These are phyloP conservation scores for Leccinum aurantiacum DNA, from an alignment of 768 basidiomycete species.

Conservation along the genomic window DNA sequence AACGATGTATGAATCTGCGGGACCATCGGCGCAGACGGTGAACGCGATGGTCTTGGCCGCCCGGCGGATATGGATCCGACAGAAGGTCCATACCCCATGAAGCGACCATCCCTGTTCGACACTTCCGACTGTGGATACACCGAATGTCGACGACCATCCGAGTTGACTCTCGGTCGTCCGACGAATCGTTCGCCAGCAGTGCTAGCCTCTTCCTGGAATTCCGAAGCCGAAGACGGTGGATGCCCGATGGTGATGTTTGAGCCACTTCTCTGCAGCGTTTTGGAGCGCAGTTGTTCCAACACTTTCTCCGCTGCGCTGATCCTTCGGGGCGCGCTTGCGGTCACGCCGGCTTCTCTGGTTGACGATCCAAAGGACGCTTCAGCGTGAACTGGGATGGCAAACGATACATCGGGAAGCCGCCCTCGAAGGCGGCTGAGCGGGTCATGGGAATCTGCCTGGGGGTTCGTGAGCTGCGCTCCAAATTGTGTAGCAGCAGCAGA, in stretches of 20 bases:
- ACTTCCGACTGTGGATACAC: constrained; percentile 24
- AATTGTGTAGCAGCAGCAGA: constrained; percentile 3
- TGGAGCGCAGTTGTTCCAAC: constrained; percentile 60
- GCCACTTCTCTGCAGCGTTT: constrained; percentile 51
- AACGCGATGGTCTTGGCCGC: constrained; percentile 53
- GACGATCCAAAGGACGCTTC: constrained; percentile 29
- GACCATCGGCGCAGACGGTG: constrained; percentile 56
- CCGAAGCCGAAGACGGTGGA: constrained; percentile 17
- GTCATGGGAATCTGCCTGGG: constrained; percentile 15
- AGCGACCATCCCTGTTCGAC: constrained; percentile 22
- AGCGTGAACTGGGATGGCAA: constrained; percentile 17
- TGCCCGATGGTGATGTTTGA: constrained; percentile 13
- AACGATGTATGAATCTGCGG: constrained; percentile 31
- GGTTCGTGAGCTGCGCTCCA: constrained; percentile 10
- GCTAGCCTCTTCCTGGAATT: constrained; percentile 19
- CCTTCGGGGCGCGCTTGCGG: constrained; percentile 39
- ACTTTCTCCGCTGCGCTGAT: constrained; percentile 69
- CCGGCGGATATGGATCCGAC: constrained; percentile 32
- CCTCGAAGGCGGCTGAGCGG: constrained; percentile 20
- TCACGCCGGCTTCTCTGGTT: constrained; percentile 36
- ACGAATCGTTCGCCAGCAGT: constrained; percentile 18
- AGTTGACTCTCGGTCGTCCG: constrained; percentile 30
- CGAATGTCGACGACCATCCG: constrained; percentile 29
- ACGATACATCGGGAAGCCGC: constrained; percentile 22
- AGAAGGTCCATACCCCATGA: constrained; percentile 25